A percentile compares a stretch with the other conserved stretches of the same genome.
phyloP scores from a whole-genome alignment of 1,284 basidiomycete species.

The Phellopilus nigrolimitatus region DNA sequence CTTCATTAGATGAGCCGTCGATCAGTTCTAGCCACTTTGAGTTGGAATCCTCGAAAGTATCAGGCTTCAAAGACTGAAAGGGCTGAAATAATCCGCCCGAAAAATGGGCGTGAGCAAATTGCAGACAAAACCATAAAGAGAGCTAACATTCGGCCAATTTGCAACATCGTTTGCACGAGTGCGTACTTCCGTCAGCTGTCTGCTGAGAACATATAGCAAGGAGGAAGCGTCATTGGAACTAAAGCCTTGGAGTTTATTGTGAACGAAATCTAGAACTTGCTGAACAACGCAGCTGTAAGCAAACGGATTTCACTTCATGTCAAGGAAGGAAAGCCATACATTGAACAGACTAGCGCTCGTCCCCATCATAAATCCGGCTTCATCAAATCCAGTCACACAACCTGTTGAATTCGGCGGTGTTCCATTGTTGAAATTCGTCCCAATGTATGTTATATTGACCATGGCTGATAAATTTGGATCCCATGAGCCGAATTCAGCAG shows the following conservation, averaged over 20 bases:
- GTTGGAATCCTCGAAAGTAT: conserved; percentile 40
- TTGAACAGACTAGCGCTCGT: conserved; percentile 62
- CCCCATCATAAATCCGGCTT: conserved; percentile 62
- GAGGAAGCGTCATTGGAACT: conserved; percentile 34
- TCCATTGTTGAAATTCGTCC: conserved; percentile 53
- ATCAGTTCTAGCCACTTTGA: conserved; percentile 51
- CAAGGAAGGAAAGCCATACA: conserved; percentile 31
- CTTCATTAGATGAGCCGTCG: conserved; percentile 55
- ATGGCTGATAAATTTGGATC: conserved; percentile 60
- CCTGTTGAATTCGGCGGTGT: conserved; percentile 42
- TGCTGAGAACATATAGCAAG: conserved; percentile 41
- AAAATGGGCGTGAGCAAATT: background rate
- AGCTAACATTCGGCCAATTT: conserved; percentile 56
- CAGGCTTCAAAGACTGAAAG: conserved; percentile 44
- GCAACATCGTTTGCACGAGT: conserved; percentile 57
- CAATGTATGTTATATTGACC: conserved; percentile 52
- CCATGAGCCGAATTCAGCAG: conserved; percentile 63
- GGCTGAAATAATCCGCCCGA: conserved; percentile 31
- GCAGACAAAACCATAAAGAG: background rate
- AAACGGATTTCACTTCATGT: background rate
- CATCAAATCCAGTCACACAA: conserved; percentile 63
- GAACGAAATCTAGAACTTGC: conserved; percentile 46
- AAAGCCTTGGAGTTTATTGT: conserved; percentile 40
- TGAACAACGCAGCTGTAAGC: conserved; percentile 20
- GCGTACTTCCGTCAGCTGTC: conserved; percentile 44